Base-by-base conservation (phyloP, 768 basidiomycete species). In the Fomitopsis pulvina region DNA sequence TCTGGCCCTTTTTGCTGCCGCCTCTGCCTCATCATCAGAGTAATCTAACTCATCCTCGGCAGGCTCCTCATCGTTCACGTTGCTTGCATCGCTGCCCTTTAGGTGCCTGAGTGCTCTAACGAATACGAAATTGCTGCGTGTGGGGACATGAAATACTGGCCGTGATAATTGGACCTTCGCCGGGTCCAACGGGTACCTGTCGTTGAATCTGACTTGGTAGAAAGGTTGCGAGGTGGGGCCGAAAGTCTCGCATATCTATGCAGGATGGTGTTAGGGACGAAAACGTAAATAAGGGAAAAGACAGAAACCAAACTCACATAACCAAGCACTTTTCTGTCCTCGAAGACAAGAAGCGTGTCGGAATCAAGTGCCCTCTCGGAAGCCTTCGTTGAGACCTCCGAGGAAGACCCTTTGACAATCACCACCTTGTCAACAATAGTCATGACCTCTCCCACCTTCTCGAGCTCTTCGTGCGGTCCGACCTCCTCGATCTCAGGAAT, bases 51-150 rank as follows among this genome's bases (percentile, higher is more conserved):
- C 95, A 48, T 91, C 80, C 18, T 90, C 92, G 1, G 74, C 87
- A 2, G 90, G 85, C 63, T 98, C 95, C 66, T 98, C 95, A 61
- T 98, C 95, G 57, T 92, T 81, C 9, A 92, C 74, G 62, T 97
- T 98, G 60, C 88, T 92, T 20, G 95, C 95, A 58, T 98, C 95
- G 55, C 89, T 92, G 37, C 94, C 95, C 62, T 84, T 93, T 53
- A 80, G 63, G 16, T 69, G 73, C 52, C 78, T 77, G 41, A 97
- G 75, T 41, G 83, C 78, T 30, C 76, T 73, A 40, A 92, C 75
- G 63, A 89, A 92, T 45, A 97, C 85, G 62, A 93, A 94, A 38
- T 78, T 76, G 66, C 92, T 93, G 37, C 80, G 80, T 34, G 74
- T 71, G 1, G 89, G 86, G 29, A 92, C 79, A 66, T 94, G 92